Evolutionary conservation across 768 basidiomycete genomes (phyloP), one percentile per base, ranked within the genome.

Genomic region (Lyophyllum atratum): DNA sequence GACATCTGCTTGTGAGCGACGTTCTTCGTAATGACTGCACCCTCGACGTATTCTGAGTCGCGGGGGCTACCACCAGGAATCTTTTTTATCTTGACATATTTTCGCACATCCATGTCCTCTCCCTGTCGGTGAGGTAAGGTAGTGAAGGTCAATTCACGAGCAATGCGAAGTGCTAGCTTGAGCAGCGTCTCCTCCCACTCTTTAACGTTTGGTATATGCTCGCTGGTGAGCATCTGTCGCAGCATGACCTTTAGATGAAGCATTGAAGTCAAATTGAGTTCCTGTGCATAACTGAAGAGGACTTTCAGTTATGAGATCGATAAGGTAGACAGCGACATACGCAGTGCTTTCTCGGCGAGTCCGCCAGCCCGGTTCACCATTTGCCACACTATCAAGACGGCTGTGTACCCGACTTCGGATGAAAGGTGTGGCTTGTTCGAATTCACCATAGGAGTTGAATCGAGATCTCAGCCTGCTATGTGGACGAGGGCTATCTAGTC

Each of bases 71-170:
- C 97, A 22, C 97, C 97, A 0, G 97, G 96, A 15, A 98, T 90
- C 73, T 96, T 96, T 78, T 99, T 98, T 73, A 98, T 95, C 75
- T 98, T 98, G 46, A 98, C 94, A 64, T 96, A 97, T 37, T 89
- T 85, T 29, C 96, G 81, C 22, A 97, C 89, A 70, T 98, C 97
- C 86, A 98, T 95, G 60, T 93, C 91, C 64, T 94, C 92, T 1
- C 93, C 93, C 68, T 92, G 87, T 5, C 87, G 83, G 61, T 92
- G 86, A 48, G 81, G 80, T 24, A 80, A 69, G 6, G 80, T 66
- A 2, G 89, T 89, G 68, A 94, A 92, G 0, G 92, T 90, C 56
- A 95, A 77, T 54, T 93, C 91, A 21, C 86, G 85, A 3, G 95
- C 92, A 43, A 96, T 91, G 39, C 89, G 86, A 46, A 98, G 83